These are phyloP conservation scores for Penicillium atrosanguineum DNA, from an alignment of 495 filamentous ascomycete genomes.

Conservation along the genomic window DNA sequence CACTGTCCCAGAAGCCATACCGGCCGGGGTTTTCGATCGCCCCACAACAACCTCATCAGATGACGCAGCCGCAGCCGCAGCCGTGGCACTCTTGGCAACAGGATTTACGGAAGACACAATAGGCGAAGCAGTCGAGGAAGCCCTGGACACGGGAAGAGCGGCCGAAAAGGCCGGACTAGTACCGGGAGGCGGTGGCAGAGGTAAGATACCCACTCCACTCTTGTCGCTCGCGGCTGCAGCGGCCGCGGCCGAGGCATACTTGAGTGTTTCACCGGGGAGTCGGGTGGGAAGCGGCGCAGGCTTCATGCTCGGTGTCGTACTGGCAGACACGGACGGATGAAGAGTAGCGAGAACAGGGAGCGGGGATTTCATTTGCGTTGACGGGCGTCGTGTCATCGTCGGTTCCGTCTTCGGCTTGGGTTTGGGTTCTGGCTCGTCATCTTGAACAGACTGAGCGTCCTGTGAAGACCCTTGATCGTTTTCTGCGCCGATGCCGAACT, in stretches of 20 bases:
- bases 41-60: slow-evolving; percentile 33
- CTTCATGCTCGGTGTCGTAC: slow-evolving; percentile 75
- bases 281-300: slow-evolving; percentile 84
- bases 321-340: slow-evolving; percentile 49
- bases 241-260: slow-evolving; percentile 94
- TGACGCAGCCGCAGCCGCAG: slow-evolving; percentile 31
- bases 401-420: slow-evolving; percentile 47
- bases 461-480: slow-evolving; percentile 89
- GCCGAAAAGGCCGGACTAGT: slow-evolving; percentile 45
- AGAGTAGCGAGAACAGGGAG: slow-evolving; percentile 86
- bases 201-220: slow-evolving; percentile 81
- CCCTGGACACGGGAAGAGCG: slow-evolving; percentile 42
- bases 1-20: slow-evolving; percentile 10
- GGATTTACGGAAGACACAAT: slow-evolving; percentile 54
- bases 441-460: slow-evolving; percentile 89
- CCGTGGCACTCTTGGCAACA: slow-evolving; percentile 34
- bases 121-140: slow-evolving; percentile 53
- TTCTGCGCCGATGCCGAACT: slow-evolving; percentile 77
- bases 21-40: slow-evolving; percentile 49
- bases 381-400: slow-evolving; percentile 66
- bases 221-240: slow-evolving; percentile 93
- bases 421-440: slow-evolving; percentile 70
- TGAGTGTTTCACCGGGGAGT: slow-evolving; percentile 82
- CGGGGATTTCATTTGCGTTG: slow-evolving; percentile 89
- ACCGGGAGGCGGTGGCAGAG: slow-evolving; percentile 84